Evolutionary conservation across 2,329 filamentous ascomycete genomes (phyloP), one percentile per base, ranked within the genome.

Genomic region (Colletotrichum tamarilloi): DNA sequence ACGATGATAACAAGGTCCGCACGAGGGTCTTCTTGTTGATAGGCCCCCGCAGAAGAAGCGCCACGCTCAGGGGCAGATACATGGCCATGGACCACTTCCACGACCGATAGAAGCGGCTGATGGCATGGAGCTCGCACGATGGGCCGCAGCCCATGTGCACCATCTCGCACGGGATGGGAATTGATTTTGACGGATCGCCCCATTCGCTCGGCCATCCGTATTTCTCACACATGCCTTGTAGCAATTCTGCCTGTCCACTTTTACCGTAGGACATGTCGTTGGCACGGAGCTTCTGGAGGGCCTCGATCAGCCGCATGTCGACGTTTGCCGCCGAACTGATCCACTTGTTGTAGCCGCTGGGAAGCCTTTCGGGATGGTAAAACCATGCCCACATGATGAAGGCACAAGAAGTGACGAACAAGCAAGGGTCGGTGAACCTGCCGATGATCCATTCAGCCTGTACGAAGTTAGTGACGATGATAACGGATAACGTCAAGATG

Each of bases 311-410:
- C 7, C 94, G 92, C 16, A 83, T 78, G 80, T 97, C 95, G 24
- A 97, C 91, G 57, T 92, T 88, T 4, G 95, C 94, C 4, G 92
- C 93, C 26, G 92, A 91, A 53, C 88, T 90, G 77, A 97, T 97
- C 94, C 95, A 97, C 79, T 91, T 92, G 77, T 91, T 92, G 84
- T 97, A 97, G 53, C 92, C 88, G 32, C 85, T 87, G 2, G 95
- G 95, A 1, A 97, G 87, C 24, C 90, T 87, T 46, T 90, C 86
- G 0, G 94, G 94, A 11, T 86, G 81, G 83, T 96, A 97, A 80
- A 97, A 92, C 93, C 94, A 97, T 22, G 94, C 89, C 92, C 94
- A 96, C 95, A 97, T 97, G 76, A 97, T 92, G 49, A 94, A 84
- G 26, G 92, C 92, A 52, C 90, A 91, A 24, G 93, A 95, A 42